Evolutionary conservation across 129 eudicot genomes (phyloP).

Genomic region (carrot (Daucus carota)): DH1_v3.0 NC_030384.2:43599501-43600000

Average conservation of each 20-base stretch:
- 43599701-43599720: no score
- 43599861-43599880: no score
- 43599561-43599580: conserved; percentile 45
- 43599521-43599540: conserved; percentile 35
- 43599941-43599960: conserved; percentile 77
- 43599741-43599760: no score
- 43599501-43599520: conserved; percentile 31
- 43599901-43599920: conserved; percentile 76
- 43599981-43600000: conserved; percentile 57
- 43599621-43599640: conserved; percentile 12
- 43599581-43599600: not conserved
- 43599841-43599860: no score
- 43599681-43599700: conserved; percentile 71
- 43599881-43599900: no score
- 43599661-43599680: conserved; percentile 74
- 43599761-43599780: no score
- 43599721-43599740: no score
- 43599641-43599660: conserved; percentile 53
- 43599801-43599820: no score
- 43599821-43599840: no score
- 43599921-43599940: conserved; percentile 90
- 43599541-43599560: conserved; percentile 38
- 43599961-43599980: conserved; percentile 76
- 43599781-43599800: no score
- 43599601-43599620: not conserved